Evolutionary conservation across 306 rosid genomes (phyloP).

Genomic region (Carpinus fangiana): DNA sequence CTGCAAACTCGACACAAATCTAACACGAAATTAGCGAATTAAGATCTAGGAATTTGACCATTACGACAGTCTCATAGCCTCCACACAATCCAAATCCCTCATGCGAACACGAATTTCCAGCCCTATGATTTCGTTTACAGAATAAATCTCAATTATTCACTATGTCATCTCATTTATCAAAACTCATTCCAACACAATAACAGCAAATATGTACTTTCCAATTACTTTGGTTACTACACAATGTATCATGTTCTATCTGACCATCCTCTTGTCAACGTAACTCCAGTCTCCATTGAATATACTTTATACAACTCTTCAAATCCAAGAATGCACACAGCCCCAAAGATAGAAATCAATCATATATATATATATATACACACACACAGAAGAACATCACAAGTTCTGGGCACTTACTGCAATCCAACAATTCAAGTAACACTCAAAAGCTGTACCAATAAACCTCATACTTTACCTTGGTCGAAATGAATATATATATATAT

Average conservation of each 20-base stretch:
- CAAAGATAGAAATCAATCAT: background rate
- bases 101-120: too few relatives aligned
- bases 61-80: too few relatives aligned
- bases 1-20: too few relatives aligned
- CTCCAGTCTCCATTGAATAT: background rate
- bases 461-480: constrained; percentile 45
- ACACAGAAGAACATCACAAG: background rate
- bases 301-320: background rate
- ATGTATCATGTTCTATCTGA: background rate
- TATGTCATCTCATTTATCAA: background rate
- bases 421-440: background rate
- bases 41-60: too few relatives aligned
- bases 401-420: background rate
- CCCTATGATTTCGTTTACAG: background rate
- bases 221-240: background rate
- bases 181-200: background rate
- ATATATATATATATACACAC: too few relatives aligned
- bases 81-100: too few relatives aligned
- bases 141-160: background rate
- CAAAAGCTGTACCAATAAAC: background rate
- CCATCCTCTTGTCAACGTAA: background rate
- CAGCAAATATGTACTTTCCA: background rate
- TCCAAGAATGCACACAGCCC: background rate
- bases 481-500: background rate
- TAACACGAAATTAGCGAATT: too few relatives aligned